Evolutionary conservation across 1,284 basidiomycete species (phyloP).

Genomic region (Pseudozyma thailandica): DNA sequence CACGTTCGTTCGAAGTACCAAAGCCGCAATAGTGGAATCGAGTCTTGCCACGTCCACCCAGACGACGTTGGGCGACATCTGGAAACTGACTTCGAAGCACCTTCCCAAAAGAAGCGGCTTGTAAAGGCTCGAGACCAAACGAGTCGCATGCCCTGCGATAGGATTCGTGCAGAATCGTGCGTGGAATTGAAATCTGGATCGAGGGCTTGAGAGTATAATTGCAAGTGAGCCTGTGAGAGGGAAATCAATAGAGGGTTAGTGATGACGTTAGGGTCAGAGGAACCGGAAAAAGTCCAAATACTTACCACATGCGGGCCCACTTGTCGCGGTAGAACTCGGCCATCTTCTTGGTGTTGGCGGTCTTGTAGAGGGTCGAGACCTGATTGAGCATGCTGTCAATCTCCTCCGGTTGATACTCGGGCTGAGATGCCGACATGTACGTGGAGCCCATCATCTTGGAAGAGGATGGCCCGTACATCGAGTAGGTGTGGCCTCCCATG

Average conservation of each 20-base stretch:
- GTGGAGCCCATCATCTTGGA: constrained; percentile 23
- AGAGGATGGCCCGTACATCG: constrained; percentile 17
- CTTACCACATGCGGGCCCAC: constrained; percentile 52
- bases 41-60: constrained; percentile 51
- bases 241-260: neutral
- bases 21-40: constrained; percentile 56
- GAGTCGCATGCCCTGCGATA: constrained; percentile 50
- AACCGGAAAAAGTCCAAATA: neutral
- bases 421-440: constrained; percentile 21
- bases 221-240: constrained; percentile 31
- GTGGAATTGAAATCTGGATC: constrained; percentile 52
- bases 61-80: constrained; percentile 42
- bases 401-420: constrained; percentile 38
- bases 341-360: constrained; percentile 53
- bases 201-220: constrained; percentile 53
- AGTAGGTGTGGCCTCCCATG: constrained; percentile 21
- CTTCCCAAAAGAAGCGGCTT: constrained; percentile 52
- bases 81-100: constrained; percentile 51
- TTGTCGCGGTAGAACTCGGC: constrained; percentile 54
- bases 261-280: neutral
- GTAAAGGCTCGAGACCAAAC: constrained; percentile 44
- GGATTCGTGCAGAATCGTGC: constrained; percentile 52
- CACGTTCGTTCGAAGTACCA: constrained; percentile 49
- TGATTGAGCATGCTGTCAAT: constrained; percentile 47
- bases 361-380: constrained; percentile 47